phyloP scores from a whole-genome alignment of 352 stramenopile genomes.

The Phytophthora cryptogea region DNA sequence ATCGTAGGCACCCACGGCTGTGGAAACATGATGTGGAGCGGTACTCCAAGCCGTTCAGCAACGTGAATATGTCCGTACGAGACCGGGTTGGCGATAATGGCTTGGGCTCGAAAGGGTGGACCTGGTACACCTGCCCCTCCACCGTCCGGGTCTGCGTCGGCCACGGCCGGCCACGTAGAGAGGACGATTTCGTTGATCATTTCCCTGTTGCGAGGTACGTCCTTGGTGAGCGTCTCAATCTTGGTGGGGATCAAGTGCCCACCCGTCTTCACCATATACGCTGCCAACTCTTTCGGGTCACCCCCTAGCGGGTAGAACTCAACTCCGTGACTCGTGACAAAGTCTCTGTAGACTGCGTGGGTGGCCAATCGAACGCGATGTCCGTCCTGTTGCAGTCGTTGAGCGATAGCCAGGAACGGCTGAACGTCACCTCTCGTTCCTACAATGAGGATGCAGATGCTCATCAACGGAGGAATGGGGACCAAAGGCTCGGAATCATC shows the following conservation, averaged over 20 bases:
- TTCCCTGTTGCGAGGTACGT: conserved; percentile 74
- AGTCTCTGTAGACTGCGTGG: conserved; percentile 80
- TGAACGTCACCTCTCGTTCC: conserved; percentile 81
- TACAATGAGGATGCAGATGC: conserved; percentile 85
- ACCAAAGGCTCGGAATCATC: conserved; percentile 1
- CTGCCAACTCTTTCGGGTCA: conserved; percentile 65
- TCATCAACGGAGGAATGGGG: conserved; percentile 40
- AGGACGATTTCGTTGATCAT: conserved; percentile 91
- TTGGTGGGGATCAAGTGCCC: conserved; percentile 67
- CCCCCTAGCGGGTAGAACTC: conserved; percentile 74
- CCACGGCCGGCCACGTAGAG: conserved; percentile 88
- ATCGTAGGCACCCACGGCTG: conserved; percentile 87
- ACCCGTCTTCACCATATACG: conserved; percentile 91
- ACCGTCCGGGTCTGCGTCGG: conserved; percentile 72
- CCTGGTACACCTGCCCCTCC: conserved; percentile 39
- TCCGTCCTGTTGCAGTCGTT: conserved; percentile 73
- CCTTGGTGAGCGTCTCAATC: conserved; percentile 51
- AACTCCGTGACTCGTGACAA: conserved; percentile 65
- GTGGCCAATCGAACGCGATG: conserved; percentile 91
- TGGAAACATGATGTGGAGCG: conserved; percentile 94
- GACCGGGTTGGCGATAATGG: conserved; percentile 93
- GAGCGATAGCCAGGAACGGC: conserved; percentile 79
- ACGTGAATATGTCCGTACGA: conserved; percentile 93
- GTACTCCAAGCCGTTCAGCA: conserved; percentile 88
- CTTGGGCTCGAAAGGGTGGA: conserved; percentile 79